Conservation (phyloP, 345 rosid species). For the Gossypium anomalum region DNA sequence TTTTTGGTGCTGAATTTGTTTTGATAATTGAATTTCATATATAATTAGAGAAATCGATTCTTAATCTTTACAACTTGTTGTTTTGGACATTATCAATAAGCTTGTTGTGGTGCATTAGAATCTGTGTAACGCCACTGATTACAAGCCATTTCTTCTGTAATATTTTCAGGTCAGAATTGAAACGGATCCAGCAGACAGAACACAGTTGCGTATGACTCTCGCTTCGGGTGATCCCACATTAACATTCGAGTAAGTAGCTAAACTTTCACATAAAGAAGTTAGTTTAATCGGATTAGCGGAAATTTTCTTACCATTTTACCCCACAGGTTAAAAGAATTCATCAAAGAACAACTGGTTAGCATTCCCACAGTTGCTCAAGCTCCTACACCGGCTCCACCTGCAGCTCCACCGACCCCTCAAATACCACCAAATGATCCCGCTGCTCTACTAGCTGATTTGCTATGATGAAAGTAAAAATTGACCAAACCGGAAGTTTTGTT, state of each 20-base stretch:
- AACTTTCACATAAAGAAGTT: background rate
- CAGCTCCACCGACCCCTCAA: constrained; percentile 43
- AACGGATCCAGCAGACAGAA: constrained; percentile 99
- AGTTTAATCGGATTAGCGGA: background rate
- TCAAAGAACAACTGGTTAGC: constrained; percentile 72
- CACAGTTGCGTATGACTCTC: constrained; percentile 94
- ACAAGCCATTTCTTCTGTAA: background rate
- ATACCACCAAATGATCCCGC: constrained; percentile 68
- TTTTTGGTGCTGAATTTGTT: background rate
- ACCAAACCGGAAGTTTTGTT: constrained; percentile 25
- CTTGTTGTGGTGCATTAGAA: background rate
- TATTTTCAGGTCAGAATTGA: constrained; percentile 73
- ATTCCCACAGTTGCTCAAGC: constrained; percentile 54
- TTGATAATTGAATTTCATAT: background rate
- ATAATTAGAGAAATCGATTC: background rate
- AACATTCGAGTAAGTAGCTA: constrained; percentile 70
- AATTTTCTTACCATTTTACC: constrained; percentile 18
- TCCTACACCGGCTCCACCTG: constrained; percentile 37
- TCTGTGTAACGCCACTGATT: background rate
- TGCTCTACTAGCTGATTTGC: constrained; percentile 80
- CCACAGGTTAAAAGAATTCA: constrained; percentile 85
- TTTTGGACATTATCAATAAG: background rate
- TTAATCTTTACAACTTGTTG: background rate
- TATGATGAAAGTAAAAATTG: constrained; percentile 29
- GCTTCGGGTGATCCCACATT: constrained; percentile 86